Evolutionary conservation across 352 stramenopile species (phyloP), one percentile per base, ranked within the genome.

Genomic region (Pythium phragmitis): DNA sequence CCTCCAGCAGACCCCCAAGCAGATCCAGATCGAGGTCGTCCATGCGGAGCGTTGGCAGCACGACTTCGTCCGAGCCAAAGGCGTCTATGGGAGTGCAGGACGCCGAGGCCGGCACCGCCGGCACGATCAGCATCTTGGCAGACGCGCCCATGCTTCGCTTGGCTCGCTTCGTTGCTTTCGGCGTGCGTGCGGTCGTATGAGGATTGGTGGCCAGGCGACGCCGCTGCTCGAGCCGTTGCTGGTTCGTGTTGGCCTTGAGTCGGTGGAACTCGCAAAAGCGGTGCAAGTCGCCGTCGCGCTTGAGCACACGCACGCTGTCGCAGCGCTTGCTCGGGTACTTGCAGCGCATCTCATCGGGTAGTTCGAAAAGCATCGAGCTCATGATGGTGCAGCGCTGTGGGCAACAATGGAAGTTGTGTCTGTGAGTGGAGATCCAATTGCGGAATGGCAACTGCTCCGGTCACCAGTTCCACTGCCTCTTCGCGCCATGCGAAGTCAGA

Each of bases 161-260:
- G 19, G 28, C 16, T 41, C 54, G 63, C 12, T 26, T 39, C 17
- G 42, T 41, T 9, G 39, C 14, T 34, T 12, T 14, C 5, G 33
- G 36, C 19, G 12, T 7, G 39, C 39, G 7, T 39, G 17, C 2
- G 21, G 42, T 46, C 17, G 50, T 34, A 19, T 33, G 50, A 9
- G 28, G 50, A 36, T 65, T 75, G 21, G 54, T 75, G 28, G 54
- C 43, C 16, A 64, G 48, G 36, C 70, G 68, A 0, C 76, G 72
- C 45, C 77, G 63, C 13, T 70, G 66, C 59, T 90, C 74, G 12
- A 85, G 73, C 7, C 72, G 73, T 19, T 80, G 80, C 68, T 92
- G 83, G 74, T 90, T 88, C 54, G 75, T 72, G 63, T 89, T 79
- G 52, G 72, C 72, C 21, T 70, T 72, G 26, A 60, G 33, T 1